Evolutionary conservation across 2,329 filamentous ascomycete genomes (phyloP).

Genomic region (Chalaropsis ovoidea): DNA sequence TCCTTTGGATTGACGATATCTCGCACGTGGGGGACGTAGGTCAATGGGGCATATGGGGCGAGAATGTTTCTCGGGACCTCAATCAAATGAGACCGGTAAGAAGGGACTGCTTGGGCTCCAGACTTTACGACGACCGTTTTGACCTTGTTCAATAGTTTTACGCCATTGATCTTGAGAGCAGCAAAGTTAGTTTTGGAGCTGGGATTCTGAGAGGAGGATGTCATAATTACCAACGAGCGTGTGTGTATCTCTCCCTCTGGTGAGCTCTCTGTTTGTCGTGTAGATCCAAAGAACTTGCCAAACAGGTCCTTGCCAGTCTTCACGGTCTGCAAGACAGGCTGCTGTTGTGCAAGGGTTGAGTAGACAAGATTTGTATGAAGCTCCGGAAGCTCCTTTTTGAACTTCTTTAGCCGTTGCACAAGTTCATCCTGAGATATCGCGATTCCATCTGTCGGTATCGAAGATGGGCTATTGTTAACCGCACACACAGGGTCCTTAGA

Average conservation of each 20-base stretch:
- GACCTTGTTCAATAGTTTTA: neutral
- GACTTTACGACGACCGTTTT: constrained; percentile 41
- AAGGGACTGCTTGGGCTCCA: constrained; percentile 44
- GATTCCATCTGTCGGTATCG: neutral
- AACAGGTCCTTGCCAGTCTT: constrained; percentile 8
- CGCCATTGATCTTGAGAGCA: constrained; percentile 4
- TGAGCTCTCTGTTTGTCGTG: neutral
- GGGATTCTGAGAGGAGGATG: neutral
- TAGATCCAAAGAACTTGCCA: neutral
- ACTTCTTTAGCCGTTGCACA: neutral
- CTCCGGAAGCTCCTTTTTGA: constrained; percentile 15
- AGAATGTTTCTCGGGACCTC: constrained; percentile 51
- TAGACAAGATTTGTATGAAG: constrained; percentile 16
- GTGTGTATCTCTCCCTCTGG: neutral
- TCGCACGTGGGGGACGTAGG: constrained; percentile 49
- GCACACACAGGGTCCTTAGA: neutral
- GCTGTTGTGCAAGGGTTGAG: constrained; percentile 12
- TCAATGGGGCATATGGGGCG: constrained; percentile 50
- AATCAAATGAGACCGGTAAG: constrained; percentile 50
- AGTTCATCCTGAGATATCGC: neutral
- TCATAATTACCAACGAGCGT: neutral
- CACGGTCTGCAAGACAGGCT: neutral
- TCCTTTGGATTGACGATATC: constrained; percentile 48
- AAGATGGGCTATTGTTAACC: neutral
- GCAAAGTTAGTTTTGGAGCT: neutral